Evolutionary conservation across 1,284 basidiomycete genomes (phyloP), one percentile per base, ranked within the genome.

Genomic region (Afroboletus lepidellus): DNA sequence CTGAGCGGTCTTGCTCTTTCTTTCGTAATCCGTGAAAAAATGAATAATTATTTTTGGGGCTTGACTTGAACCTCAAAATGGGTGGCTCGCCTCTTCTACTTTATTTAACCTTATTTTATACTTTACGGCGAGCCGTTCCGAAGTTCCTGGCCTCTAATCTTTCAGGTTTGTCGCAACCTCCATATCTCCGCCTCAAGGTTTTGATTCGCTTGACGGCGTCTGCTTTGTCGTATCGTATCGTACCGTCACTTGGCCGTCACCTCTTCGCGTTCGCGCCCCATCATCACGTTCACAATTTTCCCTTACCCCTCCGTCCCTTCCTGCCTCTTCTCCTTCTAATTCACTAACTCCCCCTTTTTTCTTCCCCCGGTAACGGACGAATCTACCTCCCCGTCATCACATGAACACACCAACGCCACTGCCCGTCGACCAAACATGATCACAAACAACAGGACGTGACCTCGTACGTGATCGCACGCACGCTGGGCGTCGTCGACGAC

Each of bases 391-490:
- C 41, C 37, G 45, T 55, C 37, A 45, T 48, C 41, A 36, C 42
- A 42, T 41, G 46, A 21, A 46, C 33, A 6, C 27, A 46, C 32
- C 42, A 53, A 59, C 44, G 41, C 25, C 41, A 37, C 45, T 7
- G 1, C 23, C 13, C 29, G 12, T 23, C 29, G 18, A 32, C n/a
- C 18, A 20, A 46, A 41, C n/a, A 5, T 12, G 5, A 12, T 11
- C 33, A 9, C 24, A 30, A 36, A n/a, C n/a, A 34, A 42, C 59
- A 91, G 88, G 88, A 91, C 65, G 81, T 91, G 50, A 75, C 81
- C 8, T 87, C 89, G n/a, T 91, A 91, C 60, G 80, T 83, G 50
- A 85, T 91, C 61, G 89, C 85, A n/a, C 83, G 88, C 53, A 90
- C 87, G 6, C 76, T 91, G 41, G 89, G 88, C 25, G 79, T 90